phyloP scores from a whole-genome alignment of 768 basidiomycete genomes.

The Leccinum aurantiacum region DNA sequence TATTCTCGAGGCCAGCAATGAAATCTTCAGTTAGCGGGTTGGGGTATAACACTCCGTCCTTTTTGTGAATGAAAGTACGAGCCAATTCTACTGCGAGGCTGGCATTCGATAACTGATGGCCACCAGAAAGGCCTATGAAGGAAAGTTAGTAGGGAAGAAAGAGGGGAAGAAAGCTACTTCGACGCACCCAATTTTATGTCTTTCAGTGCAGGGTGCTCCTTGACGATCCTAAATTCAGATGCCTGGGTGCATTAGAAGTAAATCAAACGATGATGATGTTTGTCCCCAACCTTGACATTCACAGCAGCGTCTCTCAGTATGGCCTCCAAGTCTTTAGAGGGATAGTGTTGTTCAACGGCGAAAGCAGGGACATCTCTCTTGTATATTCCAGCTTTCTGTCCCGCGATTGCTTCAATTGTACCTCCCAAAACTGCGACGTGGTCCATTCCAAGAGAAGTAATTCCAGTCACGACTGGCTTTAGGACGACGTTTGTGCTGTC shows the following conservation, averaged over 20 bases:
- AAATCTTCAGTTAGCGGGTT: conserved; percentile 51
- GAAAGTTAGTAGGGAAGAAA: conserved; percentile 5
- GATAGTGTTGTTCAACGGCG: conserved; percentile 74
- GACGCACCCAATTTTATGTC: conserved; percentile 60
- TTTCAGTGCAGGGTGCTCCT: conserved; percentile 48
- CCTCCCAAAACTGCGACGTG: conserved; percentile 86
- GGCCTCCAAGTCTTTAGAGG: conserved; percentile 65
- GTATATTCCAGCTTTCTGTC: conserved; percentile 96
- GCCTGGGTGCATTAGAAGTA: conserved; percentile 39
- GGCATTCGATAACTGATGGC: conserved; percentile 88
- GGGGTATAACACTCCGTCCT: conserved; percentile 16
- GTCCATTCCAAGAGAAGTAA: conserved; percentile 90
- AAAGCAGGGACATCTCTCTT: conserved; percentile 91
- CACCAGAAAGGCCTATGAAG: conserved; percentile 72
- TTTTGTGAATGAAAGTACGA: conserved; percentile 55
- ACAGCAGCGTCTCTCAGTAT: conserved; percentile 67
- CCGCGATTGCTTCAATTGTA: conserved; percentile 85
- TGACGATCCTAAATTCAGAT: conserved; percentile 66
- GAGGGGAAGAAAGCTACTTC: neutral
- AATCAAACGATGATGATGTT: neutral
- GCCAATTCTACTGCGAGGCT: conserved; percentile 77
- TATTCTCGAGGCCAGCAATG: conserved; percentile 58
- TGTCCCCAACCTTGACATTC: conserved; percentile 56
- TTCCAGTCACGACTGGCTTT: conserved; percentile 82
- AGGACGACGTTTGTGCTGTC: conserved; percentile 98